Conservation (phyloP, 2,329 filamentous ascomycete genomes). For the Fusarium sp. region DNA sequence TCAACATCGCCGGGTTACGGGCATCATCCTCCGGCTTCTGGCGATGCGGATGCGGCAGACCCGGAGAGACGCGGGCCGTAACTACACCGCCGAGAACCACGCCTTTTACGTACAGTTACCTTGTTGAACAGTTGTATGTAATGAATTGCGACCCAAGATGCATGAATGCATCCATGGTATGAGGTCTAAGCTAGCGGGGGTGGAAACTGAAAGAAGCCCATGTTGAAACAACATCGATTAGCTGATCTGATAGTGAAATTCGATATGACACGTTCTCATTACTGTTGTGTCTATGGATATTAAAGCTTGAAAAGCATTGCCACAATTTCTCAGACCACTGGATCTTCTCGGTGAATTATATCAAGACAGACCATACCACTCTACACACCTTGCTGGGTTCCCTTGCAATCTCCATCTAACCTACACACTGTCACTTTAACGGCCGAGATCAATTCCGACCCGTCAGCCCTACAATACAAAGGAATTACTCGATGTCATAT, state of each 20-base stretch:
- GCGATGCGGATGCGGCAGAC: slow-evolving; percentile 24
- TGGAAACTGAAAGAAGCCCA: slow-evolving; percentile 17
- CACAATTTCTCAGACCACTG: slow-evolving; percentile 13
- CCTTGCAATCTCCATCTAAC: background rate
- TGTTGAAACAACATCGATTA: background rate
- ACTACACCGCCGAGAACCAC: slow-evolving; percentile 7
- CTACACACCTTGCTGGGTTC: background rate
- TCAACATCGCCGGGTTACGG: slow-evolving; percentile 19
- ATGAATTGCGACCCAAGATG: background rate
- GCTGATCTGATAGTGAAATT: slow-evolving; percentile 7
- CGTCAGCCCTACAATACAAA: background rate
- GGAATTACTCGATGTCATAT: background rate
- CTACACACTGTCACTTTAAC: background rate
- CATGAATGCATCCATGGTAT: background rate
- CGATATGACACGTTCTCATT: slow-evolving; percentile 2
- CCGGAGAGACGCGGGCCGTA: slow-evolving; percentile 29
- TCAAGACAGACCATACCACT: background rate
- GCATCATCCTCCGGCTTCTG: slow-evolving; percentile 27
- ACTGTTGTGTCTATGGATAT: background rate
- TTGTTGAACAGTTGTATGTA: slow-evolving; percentile 2
- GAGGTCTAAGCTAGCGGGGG: slow-evolving; percentile 16
- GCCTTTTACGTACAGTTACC: slow-evolving; percentile 15
- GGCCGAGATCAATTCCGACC: background rate
- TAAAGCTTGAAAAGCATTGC: background rate
- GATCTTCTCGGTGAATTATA: slow-evolving; percentile 17